These are phyloP conservation scores for Amanita thiersii DNA, from an alignment of 768 basidiomycete genomes.

Conservation along the genomic window DNA sequence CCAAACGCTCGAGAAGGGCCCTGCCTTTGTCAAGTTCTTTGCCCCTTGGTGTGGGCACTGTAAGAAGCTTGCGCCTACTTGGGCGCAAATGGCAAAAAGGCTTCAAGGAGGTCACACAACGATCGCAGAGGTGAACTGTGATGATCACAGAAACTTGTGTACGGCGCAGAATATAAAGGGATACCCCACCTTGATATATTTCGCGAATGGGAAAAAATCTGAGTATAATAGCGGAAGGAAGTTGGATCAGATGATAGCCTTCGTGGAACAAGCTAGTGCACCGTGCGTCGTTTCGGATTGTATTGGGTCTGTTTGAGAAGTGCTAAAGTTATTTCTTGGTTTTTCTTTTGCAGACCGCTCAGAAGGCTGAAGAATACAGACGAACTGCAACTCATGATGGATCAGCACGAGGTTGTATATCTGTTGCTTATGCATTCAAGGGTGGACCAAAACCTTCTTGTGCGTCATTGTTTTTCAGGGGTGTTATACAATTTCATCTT, in stretches of 20 bases:
- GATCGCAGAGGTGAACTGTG: slow-evolving; percentile 87
- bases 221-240: slow-evolving; percentile 75
- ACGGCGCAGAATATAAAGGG: slow-evolving; percentile 57
- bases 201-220: slow-evolving; percentile 44
- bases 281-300: slow-evolving; percentile 42
- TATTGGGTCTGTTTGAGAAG: not conserved
- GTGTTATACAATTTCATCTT: not conserved
- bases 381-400: slow-evolving; percentile 30
- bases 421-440: slow-evolving; percentile 39
- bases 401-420: slow-evolving; percentile 47
- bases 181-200: slow-evolving; percentile 80
- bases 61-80: slow-evolving; percentile 84
- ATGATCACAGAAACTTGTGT: slow-evolving; percentile 64
- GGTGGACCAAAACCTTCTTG: slow-evolving; percentile 24
- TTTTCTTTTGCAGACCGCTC: slow-evolving; percentile 17
- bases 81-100: slow-evolving; percentile 63
- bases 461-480: slow-evolving; percentile 14
- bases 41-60: slow-evolving; percentile 98
- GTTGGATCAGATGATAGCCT: slow-evolving; percentile 61
- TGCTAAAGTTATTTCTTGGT: slow-evolving; percentile 27
- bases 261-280: slow-evolving; percentile 66
- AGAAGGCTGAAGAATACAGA: slow-evolving; percentile 12
- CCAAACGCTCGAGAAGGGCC: slow-evolving; percentile 26
- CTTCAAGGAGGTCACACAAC: slow-evolving; percentile 61
- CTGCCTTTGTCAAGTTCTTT: slow-evolving; percentile 62